Percentiles rank a stretch among this genome's conserved stretches.
Conservation (phyloP, 1,139 yeast species). For the Pneumocystis jirovecii region DNA sequence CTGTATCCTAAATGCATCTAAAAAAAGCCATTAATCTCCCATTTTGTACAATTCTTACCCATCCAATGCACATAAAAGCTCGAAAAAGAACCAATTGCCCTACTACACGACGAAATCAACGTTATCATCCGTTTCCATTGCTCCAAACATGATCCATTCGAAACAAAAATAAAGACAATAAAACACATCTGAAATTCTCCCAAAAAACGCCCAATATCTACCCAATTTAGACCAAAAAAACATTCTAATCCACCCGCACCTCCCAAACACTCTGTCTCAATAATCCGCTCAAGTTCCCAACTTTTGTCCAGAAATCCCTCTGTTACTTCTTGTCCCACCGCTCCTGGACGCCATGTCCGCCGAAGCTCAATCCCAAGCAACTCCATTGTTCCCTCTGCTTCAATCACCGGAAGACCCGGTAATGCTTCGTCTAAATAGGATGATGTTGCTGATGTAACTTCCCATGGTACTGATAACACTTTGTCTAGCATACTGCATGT, state of each 20-base stretch:
- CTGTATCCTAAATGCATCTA: neutral
- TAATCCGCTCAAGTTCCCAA: constrained; percentile 28
- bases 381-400: constrained; percentile 19
- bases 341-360: constrained; percentile 25
- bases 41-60: neutral
- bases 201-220: constrained; percentile 16
- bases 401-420: neutral
- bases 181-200: constrained; percentile 32
- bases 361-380: constrained; percentile 28
- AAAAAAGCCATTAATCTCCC: neutral
- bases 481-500: neutral
- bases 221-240: neutral
- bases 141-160: constrained; percentile 32
- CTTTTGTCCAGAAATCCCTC: constrained; percentile 31
- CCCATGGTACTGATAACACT: neutral
- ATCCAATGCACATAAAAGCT: neutral
- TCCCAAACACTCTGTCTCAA: constrained; percentile 5
- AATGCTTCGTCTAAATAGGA: neutral
- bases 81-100: neutral
- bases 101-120: constrained; percentile 14
- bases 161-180: constrained; percentile 27
- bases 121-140: constrained; percentile 33
- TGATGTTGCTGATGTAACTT: neutral
- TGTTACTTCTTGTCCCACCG: constrained; percentile 24
- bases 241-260: neutral